Evolutionary conservation across 2,329 filamentous ascomycete genomes (phyloP).

Genomic region (Paecilomyces variotii): DNA sequence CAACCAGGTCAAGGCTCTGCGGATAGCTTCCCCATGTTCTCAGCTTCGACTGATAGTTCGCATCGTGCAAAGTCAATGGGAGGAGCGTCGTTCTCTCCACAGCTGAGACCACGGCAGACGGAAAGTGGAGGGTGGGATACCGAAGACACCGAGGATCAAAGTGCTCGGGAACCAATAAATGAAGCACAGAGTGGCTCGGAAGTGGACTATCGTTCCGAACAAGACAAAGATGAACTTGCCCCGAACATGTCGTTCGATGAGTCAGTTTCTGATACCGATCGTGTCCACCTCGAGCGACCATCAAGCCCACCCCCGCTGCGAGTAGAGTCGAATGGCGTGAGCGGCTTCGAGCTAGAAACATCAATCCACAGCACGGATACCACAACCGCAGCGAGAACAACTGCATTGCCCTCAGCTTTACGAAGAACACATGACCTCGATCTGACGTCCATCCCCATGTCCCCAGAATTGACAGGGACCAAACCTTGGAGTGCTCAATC

Average conservation of each 20-base stretch:
- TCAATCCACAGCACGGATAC: constrained; percentile 2
- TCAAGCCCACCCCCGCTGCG: constrained; percentile 29
- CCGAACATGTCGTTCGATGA: constrained; percentile 19
- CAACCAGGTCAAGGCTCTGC: constrained; percentile 45
- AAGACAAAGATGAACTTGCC: constrained; percentile 13
- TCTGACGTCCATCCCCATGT: constrained; percentile 23
- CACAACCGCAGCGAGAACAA: background rate
- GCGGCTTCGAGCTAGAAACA: constrained; percentile 8
- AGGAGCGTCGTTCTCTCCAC: constrained; percentile 42
- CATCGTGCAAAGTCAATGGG: constrained; percentile 45
- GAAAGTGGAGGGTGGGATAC: constrained; percentile 15
- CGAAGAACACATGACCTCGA: constrained; percentile 14
- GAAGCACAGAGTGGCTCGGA: constrained; percentile 11
- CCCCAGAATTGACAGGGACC: constrained; percentile 18
- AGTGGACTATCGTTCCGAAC: constrained; percentile 7
- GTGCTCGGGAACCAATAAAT: constrained; percentile 6
- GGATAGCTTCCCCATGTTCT: constrained; percentile 58
- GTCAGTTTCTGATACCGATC: constrained; percentile 13
- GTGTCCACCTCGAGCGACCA: constrained; percentile 38
- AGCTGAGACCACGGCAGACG: constrained; percentile 16
- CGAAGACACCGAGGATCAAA: constrained; percentile 11
- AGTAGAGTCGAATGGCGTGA: constrained; percentile 25
- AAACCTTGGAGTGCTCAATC: constrained; percentile 34
- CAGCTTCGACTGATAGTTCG: constrained; percentile 52
- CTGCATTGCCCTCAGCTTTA: constrained; percentile 3